Evolutionary conservation across 345 rosid genomes (phyloP), one percentile per base, ranked within the genome.

Genomic region (Citrus unshiu): DNA sequence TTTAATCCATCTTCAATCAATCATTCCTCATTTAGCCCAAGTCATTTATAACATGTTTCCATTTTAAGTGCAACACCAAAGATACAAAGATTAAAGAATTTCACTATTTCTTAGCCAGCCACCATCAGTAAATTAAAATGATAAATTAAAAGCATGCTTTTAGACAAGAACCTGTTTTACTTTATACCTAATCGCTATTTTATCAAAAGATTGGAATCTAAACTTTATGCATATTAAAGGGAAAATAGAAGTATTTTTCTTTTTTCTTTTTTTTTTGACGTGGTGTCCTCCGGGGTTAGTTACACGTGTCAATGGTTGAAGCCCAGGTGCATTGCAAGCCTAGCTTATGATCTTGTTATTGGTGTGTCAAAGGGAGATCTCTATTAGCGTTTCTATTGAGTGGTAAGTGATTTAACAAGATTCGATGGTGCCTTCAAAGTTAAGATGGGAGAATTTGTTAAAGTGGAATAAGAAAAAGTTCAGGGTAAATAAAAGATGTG

Each of bases 321-420:
- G 72, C 37, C 51, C 51, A 46, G 5, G 5, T 18, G 58, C 43
- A 3, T 10, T 34, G 39, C 63, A 51, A 66, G 46, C 49, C 9
- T 21, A 32, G 70, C 68, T 43, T 46, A 29, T 63, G 70, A 5
- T 63, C 16, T 46, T 46, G 51, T n/a, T 8, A 54, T 75, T 64
- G 63, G 49, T 49, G 34, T 46, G 22, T 65, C 59, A 74, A 46
- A 43, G 60, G 68, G 39, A 43, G 65, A 68, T 77, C 74, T 77
- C 68, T 77, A 57, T 27, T 67, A 70, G 69, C n/a, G 61, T 69
- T 78, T 78, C 46, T 59, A 70, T 78, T 78, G 75, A 78, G 13
- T 69, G 75, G 21, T 2, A 46, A 54, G 62, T 32, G 69, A 61
- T 40, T 58, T 75, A 30, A 64, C 63, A 51, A 71, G 81, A 78